Percentiles rank a stretch among this genome's conserved stretches.
Conservation (phyloP, 208 protist genomes). For the Leishmania braziliensis region DNA sequence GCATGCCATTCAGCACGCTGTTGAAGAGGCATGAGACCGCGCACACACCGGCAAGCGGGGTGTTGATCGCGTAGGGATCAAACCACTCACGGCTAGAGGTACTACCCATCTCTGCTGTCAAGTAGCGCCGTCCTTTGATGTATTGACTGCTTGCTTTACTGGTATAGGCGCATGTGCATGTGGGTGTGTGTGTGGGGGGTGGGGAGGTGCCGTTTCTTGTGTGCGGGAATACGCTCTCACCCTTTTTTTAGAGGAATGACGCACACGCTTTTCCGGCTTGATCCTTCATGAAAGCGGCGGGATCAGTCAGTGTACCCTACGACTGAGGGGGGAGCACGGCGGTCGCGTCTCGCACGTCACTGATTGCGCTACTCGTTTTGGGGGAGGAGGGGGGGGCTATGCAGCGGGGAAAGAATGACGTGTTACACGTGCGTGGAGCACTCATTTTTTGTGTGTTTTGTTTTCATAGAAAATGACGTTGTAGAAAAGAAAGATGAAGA, state of each 20-base stretch:
- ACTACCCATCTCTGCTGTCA: slow-evolving; percentile 36
- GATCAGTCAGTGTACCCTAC: not conserved
- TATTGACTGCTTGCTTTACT: not conserved
- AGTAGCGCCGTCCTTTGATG: not conserved
- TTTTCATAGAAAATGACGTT: not conserved
- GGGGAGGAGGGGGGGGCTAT: too few species aligned
- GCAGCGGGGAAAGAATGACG: not conserved
- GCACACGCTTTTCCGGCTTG: not conserved
- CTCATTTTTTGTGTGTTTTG: not conserved
- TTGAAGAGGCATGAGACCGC: slow-evolving; percentile 70
- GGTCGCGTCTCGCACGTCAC: not conserved
- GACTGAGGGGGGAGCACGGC: not conserved
- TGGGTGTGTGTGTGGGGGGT: not conserved
- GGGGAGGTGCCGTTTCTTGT: not conserved
- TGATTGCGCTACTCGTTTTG: not conserved
- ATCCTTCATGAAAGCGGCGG: not conserved
- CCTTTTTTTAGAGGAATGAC: not conserved
- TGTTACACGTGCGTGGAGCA: not conserved
- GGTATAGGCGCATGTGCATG: not conserved
- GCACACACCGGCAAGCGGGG: slow-evolving; percentile 65
- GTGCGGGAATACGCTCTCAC: not conserved
- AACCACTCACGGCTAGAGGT: slow-evolving; percentile 53
- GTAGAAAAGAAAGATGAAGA: not conserved
- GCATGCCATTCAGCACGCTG: slow-evolving; percentile 56
- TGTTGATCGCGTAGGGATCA: slow-evolving; percentile 55